Conservation (phyloP, 768 basidiomycete genomes). For the Macrolepiota albuminosa region DNA sequence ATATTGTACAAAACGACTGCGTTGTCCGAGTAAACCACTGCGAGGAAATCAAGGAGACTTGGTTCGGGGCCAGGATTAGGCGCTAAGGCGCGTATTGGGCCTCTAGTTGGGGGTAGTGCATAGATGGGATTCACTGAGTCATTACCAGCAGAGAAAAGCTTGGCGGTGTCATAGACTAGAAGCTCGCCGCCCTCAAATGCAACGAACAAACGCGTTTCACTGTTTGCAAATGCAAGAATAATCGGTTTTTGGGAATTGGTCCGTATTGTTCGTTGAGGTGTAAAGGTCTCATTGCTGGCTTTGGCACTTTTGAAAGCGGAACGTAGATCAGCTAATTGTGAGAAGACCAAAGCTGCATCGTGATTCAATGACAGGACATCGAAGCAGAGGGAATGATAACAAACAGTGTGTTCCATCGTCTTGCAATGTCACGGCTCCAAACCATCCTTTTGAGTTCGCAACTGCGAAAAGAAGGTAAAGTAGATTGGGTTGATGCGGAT, state of each 20-base stretch:
- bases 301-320: constrained; percentile 42
- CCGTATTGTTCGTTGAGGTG: constrained; percentile 46
- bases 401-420: constrained; percentile 34
- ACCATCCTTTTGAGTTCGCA: constrained; percentile 62
- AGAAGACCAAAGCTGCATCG: constrained; percentile 51
- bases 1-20: constrained; percentile 60
- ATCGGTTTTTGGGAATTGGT: constrained; percentile 43
- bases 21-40: constrained; percentile 44
- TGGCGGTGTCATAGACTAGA: constrained; percentile 52
- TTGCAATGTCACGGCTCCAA: constrained; percentile 50
- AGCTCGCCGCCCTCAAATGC: constrained; percentile 57
- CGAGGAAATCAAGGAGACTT: constrained; percentile 52
- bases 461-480: constrained; percentile 50
- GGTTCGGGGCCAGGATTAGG: constrained; percentile 59
- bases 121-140: constrained; percentile 43
- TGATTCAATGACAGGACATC: neutral
- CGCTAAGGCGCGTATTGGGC: constrained; percentile 47
- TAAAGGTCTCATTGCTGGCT: constrained; percentile 36
- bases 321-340: constrained; percentile 59
- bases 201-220: constrained; percentile 57
- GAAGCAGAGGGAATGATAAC: constrained; percentile 10
- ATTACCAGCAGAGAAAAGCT: constrained; percentile 42
- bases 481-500: constrained; percentile 39
- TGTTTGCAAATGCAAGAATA: constrained; percentile 50
- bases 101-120: constrained; percentile 39